Evolutionary conservation across 179 eudicot genomes (phyloP), one percentile per base, ranked within the genome.

Genomic region (Beta lomatogona): DNA sequence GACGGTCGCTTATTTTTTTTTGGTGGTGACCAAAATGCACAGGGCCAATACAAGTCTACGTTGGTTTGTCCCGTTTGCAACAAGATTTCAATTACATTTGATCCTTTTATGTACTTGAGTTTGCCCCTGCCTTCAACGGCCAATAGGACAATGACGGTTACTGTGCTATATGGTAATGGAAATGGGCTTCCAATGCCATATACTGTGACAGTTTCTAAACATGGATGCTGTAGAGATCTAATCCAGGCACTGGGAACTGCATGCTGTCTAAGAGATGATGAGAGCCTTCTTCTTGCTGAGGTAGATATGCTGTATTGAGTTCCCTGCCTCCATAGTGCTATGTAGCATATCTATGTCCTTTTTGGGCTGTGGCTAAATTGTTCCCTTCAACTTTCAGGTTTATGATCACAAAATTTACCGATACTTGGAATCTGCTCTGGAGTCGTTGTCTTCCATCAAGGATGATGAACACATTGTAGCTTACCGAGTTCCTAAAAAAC

Each of bases 11-110:
- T 28, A 86, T 71, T 58, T 22, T 76, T 55, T 88, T 18, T 28
- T 80, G 76, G 3, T 84, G 81, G 55, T 73, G 57, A 55, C 59
- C 36, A 31, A 73, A 28, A 76, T 86, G 71, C 65, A 78, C 97
- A 97, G 99, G 99, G 99, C 59, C 99, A 95, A 82, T 97, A 97
- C 86, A 97, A 94, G 89, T 94, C 99, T 68, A 97, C 98, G 11
- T 78, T 97, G 87, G 92, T 94, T 81, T 97, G 99, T 85, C 98
- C 99, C 44, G 90, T 75, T 82, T 97, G 99, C 87, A 80, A 73
- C 83, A 95, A 95, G 86, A 85, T 97, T 28, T 97, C 99, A 50
- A 89, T 97, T 80, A 92, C 97, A 48, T 97, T 93, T 87, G 99
- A 97, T 80, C 99, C 97, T 61, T 97, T 97, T 90, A 95, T 97